A percentile compares a stretch with the other conserved stretches of the same genome.
These are phyloP conservation scores for Ilyonectria sp. DNA, from an alignment of 2,329 filamentous ascomycete species.

Conservation along the genomic window DNA sequence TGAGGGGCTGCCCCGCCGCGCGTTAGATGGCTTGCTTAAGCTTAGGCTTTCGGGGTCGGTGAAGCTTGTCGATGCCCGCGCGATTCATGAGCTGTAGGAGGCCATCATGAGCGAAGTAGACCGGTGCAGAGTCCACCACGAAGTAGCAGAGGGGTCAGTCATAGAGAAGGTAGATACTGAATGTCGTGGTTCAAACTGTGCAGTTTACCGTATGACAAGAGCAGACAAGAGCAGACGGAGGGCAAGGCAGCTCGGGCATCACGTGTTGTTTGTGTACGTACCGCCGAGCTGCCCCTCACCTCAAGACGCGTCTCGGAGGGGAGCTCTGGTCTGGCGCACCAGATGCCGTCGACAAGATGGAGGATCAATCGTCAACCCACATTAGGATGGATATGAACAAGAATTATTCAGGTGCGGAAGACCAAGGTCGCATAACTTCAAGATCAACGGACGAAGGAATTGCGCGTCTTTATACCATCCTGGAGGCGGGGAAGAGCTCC, in stretches of 20 bases:
- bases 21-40: conserved; percentile 12
- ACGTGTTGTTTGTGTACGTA: conserved; percentile 16
- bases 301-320: conserved; percentile 1
- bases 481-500: not conserved
- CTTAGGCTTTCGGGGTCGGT: conserved; percentile 19
- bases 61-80: conserved; percentile 10
- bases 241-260: not conserved
- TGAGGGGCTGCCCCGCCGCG: conserved; percentile 14
- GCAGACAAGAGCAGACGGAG: not conserved
- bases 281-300: conserved; percentile 20
- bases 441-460: not conserved
- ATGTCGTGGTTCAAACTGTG: not conserved
- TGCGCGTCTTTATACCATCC: conserved; percentile 16
- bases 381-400: not conserved
- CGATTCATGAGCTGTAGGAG: not conserved
- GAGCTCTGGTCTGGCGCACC: not conserved
- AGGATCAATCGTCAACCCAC: not conserved
- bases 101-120: not conserved
- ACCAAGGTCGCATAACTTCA: not conserved
- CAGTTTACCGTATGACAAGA: not conserved
- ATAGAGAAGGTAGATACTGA: not conserved
- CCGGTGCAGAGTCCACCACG: not conserved
- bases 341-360: not conserved
- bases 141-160: not conserved
- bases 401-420: not conserved